phyloP scores from a whole-genome alignment of 345 rosid genomes.

The Arabidopsis suecica region DNA sequence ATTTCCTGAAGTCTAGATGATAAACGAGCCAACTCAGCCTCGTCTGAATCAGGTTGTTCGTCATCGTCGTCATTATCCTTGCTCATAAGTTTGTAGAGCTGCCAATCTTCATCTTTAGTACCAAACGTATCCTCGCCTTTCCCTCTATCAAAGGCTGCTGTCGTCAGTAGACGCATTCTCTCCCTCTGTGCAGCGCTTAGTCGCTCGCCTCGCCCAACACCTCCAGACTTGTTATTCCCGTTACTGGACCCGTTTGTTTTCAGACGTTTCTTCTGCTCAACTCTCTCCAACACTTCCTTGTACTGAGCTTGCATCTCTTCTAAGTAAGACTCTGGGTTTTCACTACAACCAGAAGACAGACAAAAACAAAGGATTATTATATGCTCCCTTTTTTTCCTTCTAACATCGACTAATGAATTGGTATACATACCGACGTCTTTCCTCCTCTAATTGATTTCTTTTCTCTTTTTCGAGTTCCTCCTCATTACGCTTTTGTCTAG shows the following conservation, averaged over 20 bases:
- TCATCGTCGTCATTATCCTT: conserved; percentile 86
- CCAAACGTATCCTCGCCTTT: conserved; percentile 96
- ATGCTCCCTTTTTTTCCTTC: neutral
- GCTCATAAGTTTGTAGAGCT: conserved; percentile 92
- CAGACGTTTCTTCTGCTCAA: conserved; percentile 83
- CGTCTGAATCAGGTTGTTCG: conserved; percentile 70
- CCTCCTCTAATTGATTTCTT: conserved; percentile 82
- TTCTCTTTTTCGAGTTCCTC: conserved; percentile 82
- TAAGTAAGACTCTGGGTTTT: conserved; percentile 83
- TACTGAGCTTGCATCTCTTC: conserved; percentile 72
- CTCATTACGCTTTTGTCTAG: conserved; percentile 87
- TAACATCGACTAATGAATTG: conserved; percentile 27
- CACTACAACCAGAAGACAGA: conserved; percentile 51
- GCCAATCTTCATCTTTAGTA: conserved; percentile 96
- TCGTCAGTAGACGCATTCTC: conserved; percentile 92
- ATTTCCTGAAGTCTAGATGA: conserved; percentile 84
- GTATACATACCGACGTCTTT: conserved; percentile 73
- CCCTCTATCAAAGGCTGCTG: conserved; percentile 97
- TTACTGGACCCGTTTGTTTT: conserved; percentile 80
- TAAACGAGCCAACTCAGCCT: conserved; percentile 72
- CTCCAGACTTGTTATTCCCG: conserved; percentile 72
- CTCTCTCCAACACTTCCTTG: conserved; percentile 79
- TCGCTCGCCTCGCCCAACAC: conserved; percentile 95
- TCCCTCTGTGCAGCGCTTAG: conserved; percentile 95
- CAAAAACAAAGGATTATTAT: conserved; percentile 23